Percentiles rank a stretch among this genome's conserved stretches.
Conservation (phyloP, 2,329 filamentous ascomycete genomes). For the Colletotrichum brevisporum region DNA sequence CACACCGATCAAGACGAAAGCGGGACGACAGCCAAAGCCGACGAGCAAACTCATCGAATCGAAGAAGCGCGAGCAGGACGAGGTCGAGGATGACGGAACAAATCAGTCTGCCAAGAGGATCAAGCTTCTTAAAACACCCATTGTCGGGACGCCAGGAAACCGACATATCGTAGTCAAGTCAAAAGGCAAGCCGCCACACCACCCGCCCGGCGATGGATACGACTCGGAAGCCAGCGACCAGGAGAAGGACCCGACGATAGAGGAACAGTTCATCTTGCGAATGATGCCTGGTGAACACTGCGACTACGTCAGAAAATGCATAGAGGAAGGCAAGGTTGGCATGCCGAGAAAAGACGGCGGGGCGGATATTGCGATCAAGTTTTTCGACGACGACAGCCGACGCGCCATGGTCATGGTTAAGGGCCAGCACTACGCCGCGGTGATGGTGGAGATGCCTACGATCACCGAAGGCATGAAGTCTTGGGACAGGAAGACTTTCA, state of each 20-base stretch:
- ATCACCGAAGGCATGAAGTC: conserved; percentile 94
- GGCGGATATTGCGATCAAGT: conserved; percentile 84
- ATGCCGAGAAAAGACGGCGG: conserved; percentile 73
- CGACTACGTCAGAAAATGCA: conserved; percentile 83
- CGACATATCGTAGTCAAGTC: conserved; percentile 67
- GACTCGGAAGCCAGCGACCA: conserved; percentile 95
- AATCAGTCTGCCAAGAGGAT: conserved; percentile 65
- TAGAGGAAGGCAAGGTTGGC: conserved; percentile 84
- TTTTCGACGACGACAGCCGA: conserved; percentile 80
- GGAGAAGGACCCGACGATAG: conserved; percentile 88
- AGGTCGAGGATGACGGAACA: conserved; percentile 64
- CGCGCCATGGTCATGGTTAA: conserved; percentile 81
- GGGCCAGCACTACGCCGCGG: conserved; percentile 80
- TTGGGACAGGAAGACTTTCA: conserved; percentile 89
- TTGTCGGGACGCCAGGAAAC: conserved; percentile 46
- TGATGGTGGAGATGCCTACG: conserved; percentile 86
- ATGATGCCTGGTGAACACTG: conserved; percentile 90
- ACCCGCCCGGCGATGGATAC: conserved; percentile 89
- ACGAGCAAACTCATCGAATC: conserved; percentile 69
- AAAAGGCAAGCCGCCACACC: conserved; percentile 76
- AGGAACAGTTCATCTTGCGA: conserved; percentile 90
- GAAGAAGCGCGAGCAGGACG: conserved; percentile 73
- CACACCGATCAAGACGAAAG: conserved; percentile 67
- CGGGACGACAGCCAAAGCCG: conserved; percentile 71
- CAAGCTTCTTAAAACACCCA: conserved; percentile 61